Evolutionary conservation across 2,329 filamentous ascomycete genomes (phyloP).

Genomic region (Claviceps purpurea): DNA sequence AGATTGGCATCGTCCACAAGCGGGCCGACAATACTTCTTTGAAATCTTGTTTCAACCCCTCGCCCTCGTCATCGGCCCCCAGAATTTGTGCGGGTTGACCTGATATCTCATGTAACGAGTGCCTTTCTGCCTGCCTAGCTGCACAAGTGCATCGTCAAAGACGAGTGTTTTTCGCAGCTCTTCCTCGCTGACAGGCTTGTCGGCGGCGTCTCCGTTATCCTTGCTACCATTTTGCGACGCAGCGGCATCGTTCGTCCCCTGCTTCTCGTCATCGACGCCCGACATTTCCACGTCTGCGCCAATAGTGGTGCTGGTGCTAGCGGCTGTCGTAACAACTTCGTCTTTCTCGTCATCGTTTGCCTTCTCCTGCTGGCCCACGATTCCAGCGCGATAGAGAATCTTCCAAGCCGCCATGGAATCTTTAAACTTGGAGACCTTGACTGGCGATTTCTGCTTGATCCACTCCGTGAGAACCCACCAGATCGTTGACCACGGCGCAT

Average conservation of each 20-base stretch:
- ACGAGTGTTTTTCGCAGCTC: constrained; percentile 44
- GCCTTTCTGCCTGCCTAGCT: constrained; percentile 56
- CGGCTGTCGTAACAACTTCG: not conserved
- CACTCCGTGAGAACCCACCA: constrained; percentile 94
- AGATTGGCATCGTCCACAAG: not conserved
- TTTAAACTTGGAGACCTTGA: constrained; percentile 60
- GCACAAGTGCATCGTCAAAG: constrained; percentile 70
- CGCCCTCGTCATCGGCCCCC: constrained; percentile 67
- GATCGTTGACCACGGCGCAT: constrained; percentile 78
- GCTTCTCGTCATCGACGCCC: constrained; percentile 21
- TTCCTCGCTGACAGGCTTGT: constrained; percentile 11
- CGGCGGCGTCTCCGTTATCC: constrained; percentile 11
- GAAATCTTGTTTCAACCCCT: constrained; percentile 16
- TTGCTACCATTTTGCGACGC: constrained; percentile 6
- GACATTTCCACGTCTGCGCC: constrained; percentile 20
- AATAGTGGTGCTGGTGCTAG: not conserved
- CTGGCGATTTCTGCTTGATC: constrained; percentile 65
- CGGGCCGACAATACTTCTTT: not conserved
- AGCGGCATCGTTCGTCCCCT: constrained; percentile 4
- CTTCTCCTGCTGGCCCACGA: constrained; percentile 20
- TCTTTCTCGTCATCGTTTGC: constrained; percentile 1
- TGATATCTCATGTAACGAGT: constrained; percentile 73
- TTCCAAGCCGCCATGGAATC: constrained; percentile 57
- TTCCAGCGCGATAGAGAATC: constrained; percentile 39
- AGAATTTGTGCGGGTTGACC: constrained; percentile 79